Evolutionary conservation across 192 early-diverging fungal genomes (phyloP), one percentile per base, ranked within the genome.

Genomic region (Linderina pennispora): DNA sequence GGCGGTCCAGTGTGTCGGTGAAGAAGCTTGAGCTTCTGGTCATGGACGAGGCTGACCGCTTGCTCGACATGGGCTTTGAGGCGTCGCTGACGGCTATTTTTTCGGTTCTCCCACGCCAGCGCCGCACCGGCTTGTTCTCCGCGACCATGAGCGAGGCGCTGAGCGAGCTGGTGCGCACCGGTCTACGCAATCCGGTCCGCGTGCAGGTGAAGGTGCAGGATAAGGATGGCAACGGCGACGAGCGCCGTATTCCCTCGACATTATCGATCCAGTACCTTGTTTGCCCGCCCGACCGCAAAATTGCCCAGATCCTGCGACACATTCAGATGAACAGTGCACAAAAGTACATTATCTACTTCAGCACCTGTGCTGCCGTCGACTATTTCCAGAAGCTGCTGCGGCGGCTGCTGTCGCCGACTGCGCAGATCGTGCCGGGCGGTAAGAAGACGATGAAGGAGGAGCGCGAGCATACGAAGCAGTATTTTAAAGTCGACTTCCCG

Each of bases 141-240:
- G 96, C 96, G 0, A 99, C 96, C 3, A 92, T 99, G 90, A 88
- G 83, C 26, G 94, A 97, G 52, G 90, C 82, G 0, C 44, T 99
- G 26, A 63, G 67, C 13, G 83, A 92, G 43, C 62, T 99, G 21
- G 84, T 95, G 2, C 72, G 83, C 16, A 83, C 89, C 0, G 96
- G 96, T 15, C 66, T 99, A 17, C 78, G 94, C 41, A 96, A 99
- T 50, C 94, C 94, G 1, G 91, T 89, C 2, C 77, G 80, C 20
- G 80, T 99, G 16, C 80, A 83, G 8, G 92, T 97, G 19, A 90
- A 93, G 58, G 92, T 96, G 17, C 84, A 90, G 47, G 79, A 81
- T 59, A 23, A 40, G 25, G 18, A 14, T 8, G 36, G 48, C 7
- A 8, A 6, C 7, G 43, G 42, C 20, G 15, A 18, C 15, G 57